Percentiles rank a stretch among this genome's conserved stretches.
Conservation (phyloP, 345 rosid genomes). For the Gossypium bickii region DNA sequence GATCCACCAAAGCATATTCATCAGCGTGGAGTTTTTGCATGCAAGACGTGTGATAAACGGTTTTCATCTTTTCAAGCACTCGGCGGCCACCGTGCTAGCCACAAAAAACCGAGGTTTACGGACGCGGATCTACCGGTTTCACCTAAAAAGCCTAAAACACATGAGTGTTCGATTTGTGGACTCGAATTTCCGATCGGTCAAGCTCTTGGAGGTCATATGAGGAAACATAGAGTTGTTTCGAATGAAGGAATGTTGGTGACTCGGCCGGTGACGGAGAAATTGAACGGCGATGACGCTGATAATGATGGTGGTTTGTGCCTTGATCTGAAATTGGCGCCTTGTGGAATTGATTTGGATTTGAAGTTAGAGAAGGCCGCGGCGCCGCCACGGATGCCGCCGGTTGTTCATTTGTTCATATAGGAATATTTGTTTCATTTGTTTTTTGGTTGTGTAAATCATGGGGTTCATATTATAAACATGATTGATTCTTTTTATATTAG, state of each 20-base stretch:
- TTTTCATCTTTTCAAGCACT: conserved; percentile 85
- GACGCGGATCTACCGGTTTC: conserved; percentile 19
- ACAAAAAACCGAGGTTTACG: conserved; percentile 50
- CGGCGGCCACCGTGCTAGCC: conserved; percentile 93
- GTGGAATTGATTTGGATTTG: conserved; percentile 54
- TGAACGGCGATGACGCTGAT: conserved; percentile 35
- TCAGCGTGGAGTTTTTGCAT: conserved; percentile 42
- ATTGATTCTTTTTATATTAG: background rate
- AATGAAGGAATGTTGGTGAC: conserved; percentile 21
- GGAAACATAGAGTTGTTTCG: conserved; percentile 47
- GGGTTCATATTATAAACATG: background rate
- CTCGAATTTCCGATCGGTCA: conserved; percentile 75
- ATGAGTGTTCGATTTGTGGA: conserved; percentile 86
- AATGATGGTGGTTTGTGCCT: conserved; percentile 50
- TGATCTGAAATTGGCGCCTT: conserved; percentile 70
- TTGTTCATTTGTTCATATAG: conserved; percentile 26
- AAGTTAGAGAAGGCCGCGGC: conserved; percentile 39
- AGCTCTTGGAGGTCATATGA: conserved; percentile 96
- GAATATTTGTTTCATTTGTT: background rate
- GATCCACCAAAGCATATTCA: background rate
- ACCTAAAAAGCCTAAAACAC: conserved; percentile 55
- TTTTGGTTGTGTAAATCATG: background rate
- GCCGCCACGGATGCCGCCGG: background rate
- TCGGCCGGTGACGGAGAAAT: conserved; percentile 55
- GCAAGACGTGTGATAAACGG: conserved; percentile 82